A percentile compares a stretch with the other conserved stretches of the same genome.
These are phyloP conservation scores for Rubroboletus satanas DNA, from an alignment of 768 basidiomycete species.

Conservation along the genomic window DNA sequence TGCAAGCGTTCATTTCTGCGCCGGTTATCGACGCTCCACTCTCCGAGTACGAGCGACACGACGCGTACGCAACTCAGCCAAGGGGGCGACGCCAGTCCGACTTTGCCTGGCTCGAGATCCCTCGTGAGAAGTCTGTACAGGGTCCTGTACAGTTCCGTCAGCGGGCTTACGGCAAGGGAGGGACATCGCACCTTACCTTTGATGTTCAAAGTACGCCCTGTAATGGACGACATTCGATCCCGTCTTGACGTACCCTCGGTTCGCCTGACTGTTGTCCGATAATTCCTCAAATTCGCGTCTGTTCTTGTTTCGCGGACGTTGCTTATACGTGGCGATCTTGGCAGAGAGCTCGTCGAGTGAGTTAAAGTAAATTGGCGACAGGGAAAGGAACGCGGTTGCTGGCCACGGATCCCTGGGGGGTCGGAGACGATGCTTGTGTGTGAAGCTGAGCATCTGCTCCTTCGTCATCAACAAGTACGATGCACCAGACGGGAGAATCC, in stretches of 20 bases:
- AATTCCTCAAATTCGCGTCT: conserved; percentile 9
- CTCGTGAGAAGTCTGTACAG: conserved; percentile 31
- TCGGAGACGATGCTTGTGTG: conserved; percentile 13
- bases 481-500: conserved; percentile 41
- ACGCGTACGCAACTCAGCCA: conserved; percentile 34
- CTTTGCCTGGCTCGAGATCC: conserved; percentile 27
- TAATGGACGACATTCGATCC: conserved; percentile 19
- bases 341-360: conserved; percentile 29
- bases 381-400: conserved; percentile 36
- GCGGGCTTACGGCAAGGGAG: not conserved
- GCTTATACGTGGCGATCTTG: conserved; percentile 39
- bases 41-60: conserved; percentile 36
- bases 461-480: conserved; percentile 43
- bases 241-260: conserved; percentile 32
- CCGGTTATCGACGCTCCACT: conserved; percentile 35
- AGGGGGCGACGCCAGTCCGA: conserved; percentile 26
- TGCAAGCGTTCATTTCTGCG: conserved; percentile 25
- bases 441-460: conserved; percentile 29
- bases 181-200: conserved; percentile 23
- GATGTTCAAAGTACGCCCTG: conserved; percentile 47
- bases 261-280: conserved; percentile 42
- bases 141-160: conserved; percentile 20
- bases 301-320: conserved; percentile 35
- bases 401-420: conserved; percentile 13
- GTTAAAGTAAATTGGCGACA: conserved; percentile 47